Evolutionary conservation across 2,329 filamentous ascomycete genomes (phyloP).

Genomic region (Trichoderma sp.): DNA sequence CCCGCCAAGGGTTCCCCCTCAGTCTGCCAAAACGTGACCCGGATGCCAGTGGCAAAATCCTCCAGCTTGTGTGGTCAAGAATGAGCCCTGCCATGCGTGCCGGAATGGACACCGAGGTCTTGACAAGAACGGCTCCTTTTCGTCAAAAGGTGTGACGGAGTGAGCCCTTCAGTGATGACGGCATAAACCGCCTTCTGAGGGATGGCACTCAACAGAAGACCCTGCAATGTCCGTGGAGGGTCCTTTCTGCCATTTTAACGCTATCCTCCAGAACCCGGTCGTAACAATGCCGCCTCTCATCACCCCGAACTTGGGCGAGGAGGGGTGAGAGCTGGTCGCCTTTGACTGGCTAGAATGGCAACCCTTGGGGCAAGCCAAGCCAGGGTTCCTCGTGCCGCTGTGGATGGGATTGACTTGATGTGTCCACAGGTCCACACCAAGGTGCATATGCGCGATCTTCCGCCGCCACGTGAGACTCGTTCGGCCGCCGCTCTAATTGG

Average conservation of each 20-base stretch:
- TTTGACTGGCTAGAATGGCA: slow-evolving; percentile 28
- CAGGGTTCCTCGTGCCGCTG: slow-evolving; percentile 36
- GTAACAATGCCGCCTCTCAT: background rate
- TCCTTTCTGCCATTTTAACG: slow-evolving; percentile 4
- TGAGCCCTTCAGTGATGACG: background rate
- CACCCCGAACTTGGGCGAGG: background rate
- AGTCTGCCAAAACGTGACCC: background rate
- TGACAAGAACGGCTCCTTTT: background rate
- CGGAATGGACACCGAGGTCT: slow-evolving; percentile 10
- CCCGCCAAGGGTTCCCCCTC: background rate
- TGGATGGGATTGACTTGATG: slow-evolving; percentile 22
- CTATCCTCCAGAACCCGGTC: background rate
- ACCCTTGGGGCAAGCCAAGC: slow-evolving; percentile 22
- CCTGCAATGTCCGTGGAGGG: slow-evolving; percentile 12
- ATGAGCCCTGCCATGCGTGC: background rate
- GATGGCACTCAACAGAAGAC: background rate
- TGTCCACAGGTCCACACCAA: slow-evolving; percentile 13
- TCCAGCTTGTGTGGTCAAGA: background rate
- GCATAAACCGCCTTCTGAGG: background rate
- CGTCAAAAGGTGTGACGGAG: background rate
- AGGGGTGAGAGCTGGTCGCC: slow-evolving; percentile 26
- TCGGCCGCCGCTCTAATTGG: slow-evolving; percentile 20
- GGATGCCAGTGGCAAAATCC: background rate
- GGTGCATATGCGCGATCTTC: slow-evolving; percentile 38
- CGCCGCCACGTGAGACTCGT: slow-evolving; percentile 36